These are phyloP conservation scores for Corrigiola litoralis DNA, from an alignment of 179 eudicot genomes.

Conservation along the genomic window DNA sequence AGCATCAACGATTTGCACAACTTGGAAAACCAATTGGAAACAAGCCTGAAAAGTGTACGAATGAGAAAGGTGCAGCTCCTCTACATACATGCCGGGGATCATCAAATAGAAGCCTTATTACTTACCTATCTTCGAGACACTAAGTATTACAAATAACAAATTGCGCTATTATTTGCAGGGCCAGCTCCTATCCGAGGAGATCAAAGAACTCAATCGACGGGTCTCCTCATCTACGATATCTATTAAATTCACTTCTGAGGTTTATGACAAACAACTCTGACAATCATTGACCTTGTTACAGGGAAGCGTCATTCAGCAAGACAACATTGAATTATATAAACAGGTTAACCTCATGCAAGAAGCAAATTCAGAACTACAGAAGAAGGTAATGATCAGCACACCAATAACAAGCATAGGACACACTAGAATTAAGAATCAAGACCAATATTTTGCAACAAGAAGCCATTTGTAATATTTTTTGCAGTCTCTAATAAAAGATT, in stretches of 20 bases:
- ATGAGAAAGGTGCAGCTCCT: constrained; percentile 45
- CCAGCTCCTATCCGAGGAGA: constrained; percentile 47
- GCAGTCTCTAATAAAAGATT: constrained; percentile 1
- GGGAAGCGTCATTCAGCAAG: constrained; percentile 54
- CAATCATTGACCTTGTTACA: constrained; percentile 25
- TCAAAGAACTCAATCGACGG: constrained; percentile 58
- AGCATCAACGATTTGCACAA: constrained; percentile 54
- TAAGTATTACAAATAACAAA: not conserved
- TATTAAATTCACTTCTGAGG: not conserved
- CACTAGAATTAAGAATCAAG: not conserved
- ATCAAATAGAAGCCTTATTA: not conserved
- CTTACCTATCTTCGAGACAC: not conserved
- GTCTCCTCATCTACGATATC: constrained; percentile 28
- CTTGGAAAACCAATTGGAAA: constrained; percentile 67
- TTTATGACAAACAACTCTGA: constrained; percentile 17
- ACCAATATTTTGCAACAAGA: not conserved
- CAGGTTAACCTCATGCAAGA: constrained; percentile 38
- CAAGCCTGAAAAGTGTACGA: constrained; percentile 54
- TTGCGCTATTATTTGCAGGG: constrained; percentile 49
- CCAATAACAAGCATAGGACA: not conserved
- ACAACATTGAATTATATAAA: constrained; percentile 57
- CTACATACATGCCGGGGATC: not conserved
- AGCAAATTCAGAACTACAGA: constrained; percentile 49
- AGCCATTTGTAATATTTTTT: not conserved
- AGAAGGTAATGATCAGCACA: constrained; percentile 37